Evolutionary conservation across 75 land plant genomes (phyloP).

Genomic region (Picea glauca): DNA sequence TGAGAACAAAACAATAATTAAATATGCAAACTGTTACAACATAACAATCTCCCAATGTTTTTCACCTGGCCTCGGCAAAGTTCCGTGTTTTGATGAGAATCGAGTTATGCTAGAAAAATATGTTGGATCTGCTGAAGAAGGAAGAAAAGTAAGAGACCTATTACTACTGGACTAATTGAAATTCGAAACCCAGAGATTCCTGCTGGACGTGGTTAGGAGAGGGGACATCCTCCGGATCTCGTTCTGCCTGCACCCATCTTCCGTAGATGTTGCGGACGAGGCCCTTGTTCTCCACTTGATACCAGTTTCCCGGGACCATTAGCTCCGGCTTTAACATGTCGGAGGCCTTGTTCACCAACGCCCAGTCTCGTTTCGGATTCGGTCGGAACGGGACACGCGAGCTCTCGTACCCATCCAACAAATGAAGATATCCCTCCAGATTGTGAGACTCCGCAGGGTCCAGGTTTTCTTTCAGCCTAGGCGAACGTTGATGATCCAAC

Average conservation of each 20-base stretch:
- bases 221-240: not conserved
- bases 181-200: no score
- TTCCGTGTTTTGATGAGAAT: no score
- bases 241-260: not conserved
- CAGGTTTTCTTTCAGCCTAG: slow-evolving; percentile 19
- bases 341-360: slow-evolving; percentile 45
- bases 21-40: no score
- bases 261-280: not conserved
- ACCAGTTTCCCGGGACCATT: not conserved
- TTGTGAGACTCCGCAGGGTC: slow-evolving; percentile 30
- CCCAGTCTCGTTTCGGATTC: slow-evolving; percentile 26
- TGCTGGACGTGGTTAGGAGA: not conserved
- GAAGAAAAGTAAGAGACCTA: no score
- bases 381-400: slow-evolving; percentile 5
- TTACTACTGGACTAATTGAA: no score
- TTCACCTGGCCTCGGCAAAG: no score
- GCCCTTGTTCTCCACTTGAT: not conserved
- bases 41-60: no score
- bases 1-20: no score
- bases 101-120: no score
- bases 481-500: slow-evolving; percentile 34
- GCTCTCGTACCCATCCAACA: slow-evolving; percentile 40
- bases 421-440: slow-evolving; percentile 46
- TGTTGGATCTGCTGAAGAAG: no score
- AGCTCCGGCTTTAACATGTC: slow-evolving; percentile 11